These are phyloP conservation scores for Lathyrus aphaca DNA, from an alignment of 306 rosid species.

Conservation along the genomic window DNA sequence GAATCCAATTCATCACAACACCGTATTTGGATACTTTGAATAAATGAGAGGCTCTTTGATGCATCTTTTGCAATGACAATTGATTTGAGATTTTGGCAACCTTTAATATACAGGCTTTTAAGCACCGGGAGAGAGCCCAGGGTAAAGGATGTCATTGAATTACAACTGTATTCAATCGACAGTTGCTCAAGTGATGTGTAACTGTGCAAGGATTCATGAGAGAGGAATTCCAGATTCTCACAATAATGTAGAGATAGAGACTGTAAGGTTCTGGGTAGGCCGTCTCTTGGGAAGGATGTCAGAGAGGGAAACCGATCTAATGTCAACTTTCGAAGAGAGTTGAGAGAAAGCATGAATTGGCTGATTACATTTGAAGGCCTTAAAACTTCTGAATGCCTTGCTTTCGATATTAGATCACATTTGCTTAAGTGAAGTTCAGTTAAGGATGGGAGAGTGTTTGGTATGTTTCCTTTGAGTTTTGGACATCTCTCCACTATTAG, in stretches of 20 bases:
- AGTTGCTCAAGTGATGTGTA: constrained; percentile 22
- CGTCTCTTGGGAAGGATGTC: constrained; percentile 21
- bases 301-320: constrained; percentile 10
- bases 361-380: background rate
- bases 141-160: constrained; percentile 19
- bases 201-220: constrained; percentile 8
- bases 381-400: background rate
- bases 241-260: background rate
- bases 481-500: constrained; percentile 8
- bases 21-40: constrained; percentile 6
- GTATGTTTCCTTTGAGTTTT: constrained; percentile 31
- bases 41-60: background rate
- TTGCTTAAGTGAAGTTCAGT: background rate
- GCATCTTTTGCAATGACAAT: background rate
- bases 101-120: background rate
- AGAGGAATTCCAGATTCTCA: constrained; percentile 24
- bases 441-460: constrained; percentile 16
- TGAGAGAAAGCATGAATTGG: background rate
- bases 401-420: background rate
- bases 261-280: constrained; percentile 18
- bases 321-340: constrained; percentile 3
- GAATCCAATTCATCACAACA: constrained; percentile 12
- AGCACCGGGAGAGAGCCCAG: constrained; percentile 18
- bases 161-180: background rate
- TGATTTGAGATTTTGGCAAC: constrained; percentile 4